These are phyloP conservation scores for Capronia americana DNA, from an alignment of 2,329 filamentous ascomycete species.

Conservation along the genomic window DNA sequence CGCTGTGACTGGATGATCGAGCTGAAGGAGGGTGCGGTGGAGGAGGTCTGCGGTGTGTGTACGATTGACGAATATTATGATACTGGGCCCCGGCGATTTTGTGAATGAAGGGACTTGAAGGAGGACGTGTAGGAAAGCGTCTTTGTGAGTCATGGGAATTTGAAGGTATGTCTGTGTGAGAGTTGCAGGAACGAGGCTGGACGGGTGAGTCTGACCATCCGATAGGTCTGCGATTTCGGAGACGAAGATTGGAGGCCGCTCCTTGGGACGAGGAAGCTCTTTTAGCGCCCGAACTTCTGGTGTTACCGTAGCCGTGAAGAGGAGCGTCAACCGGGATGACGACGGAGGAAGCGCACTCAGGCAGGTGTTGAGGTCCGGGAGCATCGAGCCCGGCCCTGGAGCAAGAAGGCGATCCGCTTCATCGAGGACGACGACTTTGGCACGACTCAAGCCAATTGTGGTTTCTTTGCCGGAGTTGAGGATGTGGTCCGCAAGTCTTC, in stretches of 20 bases:
- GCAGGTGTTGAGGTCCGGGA: constrained; percentile 91
- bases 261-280: constrained; percentile 71
- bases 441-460: constrained; percentile 76
- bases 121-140: constrained; percentile 91
- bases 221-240: constrained; percentile 90
- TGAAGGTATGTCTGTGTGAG: constrained; percentile 85
- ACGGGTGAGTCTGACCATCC: constrained; percentile 67
- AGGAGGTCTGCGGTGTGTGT: constrained; percentile 87
- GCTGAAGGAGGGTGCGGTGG: constrained; percentile 82
- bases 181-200: constrained; percentile 73
- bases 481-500: constrained; percentile 91
- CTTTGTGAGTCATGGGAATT: constrained; percentile 87
- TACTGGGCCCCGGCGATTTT: constrained; percentile 60
- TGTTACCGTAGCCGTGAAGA: constrained; percentile 96
- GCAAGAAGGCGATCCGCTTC: constrained; percentile 90
- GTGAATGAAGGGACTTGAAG: constrained; percentile 52
- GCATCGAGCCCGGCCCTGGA: constrained; percentile 79
- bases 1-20: constrained; percentile 88
- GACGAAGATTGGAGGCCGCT: constrained; percentile 79
- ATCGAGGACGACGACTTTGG: constrained; percentile 87
- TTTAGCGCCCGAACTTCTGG: constrained; percentile 88
- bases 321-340: constrained; percentile 81
- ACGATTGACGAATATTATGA: constrained; percentile 94
- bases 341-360: constrained; percentile 80
- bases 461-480: constrained; percentile 90